Evolutionary conservation across 1,284 basidiomycete genomes (phyloP).

Genomic region (Fomes fomentarius): DNA sequence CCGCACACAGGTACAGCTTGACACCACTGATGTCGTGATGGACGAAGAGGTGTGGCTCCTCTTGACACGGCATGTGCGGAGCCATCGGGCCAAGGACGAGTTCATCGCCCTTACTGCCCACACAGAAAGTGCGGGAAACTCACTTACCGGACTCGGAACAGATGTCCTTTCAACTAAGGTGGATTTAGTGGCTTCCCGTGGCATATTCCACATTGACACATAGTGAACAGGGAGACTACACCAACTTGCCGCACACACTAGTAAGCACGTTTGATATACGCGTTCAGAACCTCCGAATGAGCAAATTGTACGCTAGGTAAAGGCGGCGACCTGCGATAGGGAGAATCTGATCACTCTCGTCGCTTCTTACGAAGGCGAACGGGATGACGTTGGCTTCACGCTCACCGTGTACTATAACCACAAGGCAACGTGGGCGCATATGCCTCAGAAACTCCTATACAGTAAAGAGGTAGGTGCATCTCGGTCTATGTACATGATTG

Average conservation of each 20-base stretch:
- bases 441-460: slow-evolving; percentile 42
- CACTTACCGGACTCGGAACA: not conserved
- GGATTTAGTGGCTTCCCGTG: not conserved
- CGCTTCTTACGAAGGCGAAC: slow-evolving; percentile 67
- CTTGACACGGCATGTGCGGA: slow-evolving; percentile 74
- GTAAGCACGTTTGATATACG: slow-evolving; percentile 42
- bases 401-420: slow-evolving; percentile 56
- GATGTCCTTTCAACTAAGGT: slow-evolving; percentile 28
- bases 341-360: slow-evolving; percentile 55
- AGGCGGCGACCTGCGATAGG: slow-evolving; percentile 38
- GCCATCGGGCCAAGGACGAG: slow-evolving; percentile 60
- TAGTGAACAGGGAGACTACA: slow-evolving; percentile 64
- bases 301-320: slow-evolving; percentile 37
- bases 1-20: slow-evolving; percentile 27
- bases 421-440: slow-evolving; percentile 54
- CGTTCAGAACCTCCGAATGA: not conserved
- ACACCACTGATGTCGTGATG: slow-evolving; percentile 1
- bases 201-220: not conserved
- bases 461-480: slow-evolving; percentile 42
- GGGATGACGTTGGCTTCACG: slow-evolving; percentile 65
- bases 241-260: slow-evolving; percentile 78
- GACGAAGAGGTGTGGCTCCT: slow-evolving; percentile 72
- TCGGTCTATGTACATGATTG: not conserved
- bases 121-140: slow-evolving; percentile 34
- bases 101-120: slow-evolving; percentile 78